Percentiles rank a stretch among this genome's conserved stretches.
Evolutionary conservation across 2,329 filamentous ascomycete genomes (phyloP).

Genomic region (Lachnellula cervina): DNA sequence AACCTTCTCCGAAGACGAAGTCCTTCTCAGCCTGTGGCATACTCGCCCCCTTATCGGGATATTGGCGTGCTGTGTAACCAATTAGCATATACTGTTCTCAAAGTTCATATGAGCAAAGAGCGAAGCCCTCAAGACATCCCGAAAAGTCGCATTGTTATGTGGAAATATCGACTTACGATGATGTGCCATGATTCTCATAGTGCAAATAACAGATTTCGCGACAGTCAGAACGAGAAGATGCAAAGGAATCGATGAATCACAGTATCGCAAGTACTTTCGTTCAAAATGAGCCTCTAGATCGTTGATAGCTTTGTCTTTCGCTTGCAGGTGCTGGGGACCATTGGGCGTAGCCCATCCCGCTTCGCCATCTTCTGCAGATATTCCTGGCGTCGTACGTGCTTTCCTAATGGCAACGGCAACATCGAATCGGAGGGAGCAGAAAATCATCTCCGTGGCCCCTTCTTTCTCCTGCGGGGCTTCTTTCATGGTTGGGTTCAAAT

Average conservation of each 20-base stretch:
- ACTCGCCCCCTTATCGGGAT: slow-evolving; percentile 26
- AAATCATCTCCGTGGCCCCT: slow-evolving; percentile 45
- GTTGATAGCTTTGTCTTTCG: slow-evolving; percentile 28
- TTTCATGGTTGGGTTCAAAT: slow-evolving; percentile 42
- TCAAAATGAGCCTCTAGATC: slow-evolving; percentile 33
- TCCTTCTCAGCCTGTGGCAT: slow-evolving; percentile 32
- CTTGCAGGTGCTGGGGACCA: slow-evolving; percentile 6
- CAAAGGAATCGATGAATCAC: slow-evolving; percentile 38
- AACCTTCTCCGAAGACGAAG: slow-evolving; percentile 31
- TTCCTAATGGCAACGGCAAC: slow-evolving; percentile 27
- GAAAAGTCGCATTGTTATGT: too few species aligned
- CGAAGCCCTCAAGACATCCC: too few species aligned
- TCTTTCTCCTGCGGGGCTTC: slow-evolving; percentile 38
- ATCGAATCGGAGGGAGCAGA: slow-evolving; percentile 34
- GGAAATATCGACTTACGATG: slow-evolving; percentile 17
- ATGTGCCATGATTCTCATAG: slow-evolving; percentile 31
- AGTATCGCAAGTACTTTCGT: slow-evolving; percentile 37
- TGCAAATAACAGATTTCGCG: slow-evolving; percentile 27
- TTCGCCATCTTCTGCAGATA: not conserved
- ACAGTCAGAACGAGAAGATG: slow-evolving; percentile 31
- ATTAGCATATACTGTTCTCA: too few species aligned
- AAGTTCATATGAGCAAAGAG: too few species aligned
- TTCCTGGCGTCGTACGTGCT: slow-evolving; percentile 1
- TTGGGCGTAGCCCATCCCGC: not conserved
- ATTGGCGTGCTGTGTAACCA: not conserved